These are phyloP conservation scores for Oryza longistaminata DNA, from an alignment of 176 grass and related monocot species.

Conservation along the genomic window DNA sequence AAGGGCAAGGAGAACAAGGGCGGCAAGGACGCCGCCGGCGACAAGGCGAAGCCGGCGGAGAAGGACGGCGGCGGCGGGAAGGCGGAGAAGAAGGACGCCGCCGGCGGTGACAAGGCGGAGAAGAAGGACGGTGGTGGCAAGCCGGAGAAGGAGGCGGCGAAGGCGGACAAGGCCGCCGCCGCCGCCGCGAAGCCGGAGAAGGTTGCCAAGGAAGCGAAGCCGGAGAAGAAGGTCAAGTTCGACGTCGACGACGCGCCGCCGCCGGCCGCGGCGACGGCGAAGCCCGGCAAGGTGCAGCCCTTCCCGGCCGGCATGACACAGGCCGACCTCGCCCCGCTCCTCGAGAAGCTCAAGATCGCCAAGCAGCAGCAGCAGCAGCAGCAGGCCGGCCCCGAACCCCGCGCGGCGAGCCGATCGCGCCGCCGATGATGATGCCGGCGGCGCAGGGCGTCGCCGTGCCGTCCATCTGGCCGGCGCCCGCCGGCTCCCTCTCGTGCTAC, in stretches of 20 bases:
- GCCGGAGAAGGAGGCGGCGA: conserved; percentile 33
- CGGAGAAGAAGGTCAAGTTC: conserved; percentile 33
- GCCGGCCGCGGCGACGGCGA: not conserved
- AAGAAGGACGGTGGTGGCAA: conserved; percentile 6
- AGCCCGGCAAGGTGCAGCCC: conserved; percentile 21
- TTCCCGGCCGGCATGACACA: conserved; percentile 23
- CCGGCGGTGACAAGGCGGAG: conserved; percentile 23
- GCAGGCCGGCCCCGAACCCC: conserved; percentile 14
- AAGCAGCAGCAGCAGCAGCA: conserved; percentile 5
- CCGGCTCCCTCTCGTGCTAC: conserved; percentile 36
- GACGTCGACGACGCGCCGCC: not conserved
- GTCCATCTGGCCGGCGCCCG: conserved; percentile 57
- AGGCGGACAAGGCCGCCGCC: conserved; percentile 22
- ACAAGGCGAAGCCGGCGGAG: conserved; percentile 25
- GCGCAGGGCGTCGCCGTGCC: conserved; percentile 50
- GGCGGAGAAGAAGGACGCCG: conserved; percentile 7
- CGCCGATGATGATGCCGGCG: not conserved
- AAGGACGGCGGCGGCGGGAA: conserved; percentile 32
- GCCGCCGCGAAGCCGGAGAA: not conserved
- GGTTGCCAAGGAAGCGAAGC: conserved; percentile 8
- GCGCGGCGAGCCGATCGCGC: conserved; percentile 30
- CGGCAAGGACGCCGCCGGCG: conserved; percentile 24
- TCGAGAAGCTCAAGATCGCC: conserved; percentile 46
- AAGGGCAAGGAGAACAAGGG: conserved; percentile 53
- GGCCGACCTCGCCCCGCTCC: conserved; percentile 50